Base-by-base conservation (phyloP, 129 eudicot genomes). In the Glebionis coronaria region DNA sequence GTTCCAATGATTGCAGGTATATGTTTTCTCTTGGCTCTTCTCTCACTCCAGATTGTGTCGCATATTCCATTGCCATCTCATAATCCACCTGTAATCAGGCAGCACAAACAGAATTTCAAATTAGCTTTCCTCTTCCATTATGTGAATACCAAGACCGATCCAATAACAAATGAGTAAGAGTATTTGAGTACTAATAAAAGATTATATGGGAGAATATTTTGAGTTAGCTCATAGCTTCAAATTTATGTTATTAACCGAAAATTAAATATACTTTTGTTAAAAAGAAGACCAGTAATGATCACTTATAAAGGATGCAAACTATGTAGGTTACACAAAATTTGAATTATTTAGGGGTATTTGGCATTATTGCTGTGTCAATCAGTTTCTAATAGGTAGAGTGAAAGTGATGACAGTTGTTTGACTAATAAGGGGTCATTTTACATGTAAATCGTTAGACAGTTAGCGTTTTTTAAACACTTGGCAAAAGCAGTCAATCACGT, bases 11-110 rank as follows among this genome's bases (percentile, higher is more conserved):
- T 63, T 84, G 90, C 44, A 90, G 52, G 72, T 72, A 84, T 49
- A 94, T 61, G 62, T 63, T 72, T 71, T 94, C 99, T 71, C 84
- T 82, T 4, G 97, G 99, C 70, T 90, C 97, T 77, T 94, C 99
- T 8, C 79, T 84, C 54, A 87, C 95, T 64, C 99, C 99, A 29
- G 82, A 80, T 68, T 90, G 97, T 61, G 99, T 94, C 3, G 99
- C 99, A 38, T 94, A 94, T 73, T 94, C 99, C 83, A 94, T 61
- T 29, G 97, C 99, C 99, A 94, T 94, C 78, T 94, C 95, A 44
- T 94, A 94, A 82, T 94, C 99, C 79, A 94, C 99, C 99, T 94
- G 87, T 56, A 85, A 19, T 57, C 69, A 1, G 9, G 16, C 56
- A 14, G 5, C 13, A 47, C 12, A 23, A 15, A 56, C 28, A 57